Conservation (phyloP, 1,284 basidiomycete genomes). For the Rhodofomes roseus region DNA sequence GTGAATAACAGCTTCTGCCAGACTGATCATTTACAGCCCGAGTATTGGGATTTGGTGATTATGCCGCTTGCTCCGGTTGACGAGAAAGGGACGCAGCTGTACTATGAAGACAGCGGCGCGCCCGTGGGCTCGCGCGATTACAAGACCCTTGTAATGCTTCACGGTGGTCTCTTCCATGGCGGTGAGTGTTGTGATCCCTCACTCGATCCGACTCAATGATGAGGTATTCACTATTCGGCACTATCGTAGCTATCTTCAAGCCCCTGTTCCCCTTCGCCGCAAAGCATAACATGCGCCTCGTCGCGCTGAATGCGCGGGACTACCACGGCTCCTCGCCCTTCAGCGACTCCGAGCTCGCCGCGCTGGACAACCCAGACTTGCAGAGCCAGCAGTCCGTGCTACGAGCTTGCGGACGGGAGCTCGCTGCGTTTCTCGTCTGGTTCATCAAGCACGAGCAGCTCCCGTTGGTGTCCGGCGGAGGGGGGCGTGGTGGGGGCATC, state of each 20-base stretch:
- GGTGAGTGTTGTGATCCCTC: not conserved
- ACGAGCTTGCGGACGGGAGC: not conserved
- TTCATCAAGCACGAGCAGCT: slow-evolving; percentile 6
- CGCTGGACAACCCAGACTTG: not conserved
- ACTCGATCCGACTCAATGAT: too few relatives aligned
- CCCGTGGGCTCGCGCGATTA: not conserved
- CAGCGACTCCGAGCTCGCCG: slow-evolving; percentile 16
- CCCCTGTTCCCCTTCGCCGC: not conserved
- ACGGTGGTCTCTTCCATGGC: slow-evolving; percentile 1
- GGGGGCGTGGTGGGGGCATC: not conserved
- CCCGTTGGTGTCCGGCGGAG: not conserved
- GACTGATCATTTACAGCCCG: too few relatives aligned
- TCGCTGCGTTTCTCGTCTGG: slow-evolving; percentile 3
- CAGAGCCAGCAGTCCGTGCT: not conserved
- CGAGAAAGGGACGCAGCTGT: not conserved
- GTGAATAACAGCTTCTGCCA: too few relatives aligned
- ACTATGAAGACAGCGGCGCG: not conserved
- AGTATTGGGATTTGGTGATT: too few relatives aligned
- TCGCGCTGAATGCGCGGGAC: slow-evolving; percentile 14
- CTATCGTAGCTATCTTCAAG: not conserved
- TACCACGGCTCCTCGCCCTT: slow-evolving; percentile 24
- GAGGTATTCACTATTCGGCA: too few relatives aligned
- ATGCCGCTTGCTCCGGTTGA: too few relatives aligned
- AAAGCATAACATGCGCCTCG: not conserved
- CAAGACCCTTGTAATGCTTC: slow-evolving; percentile 1